Evolutionary conservation across 176 grass and related monocot species (phyloP), one percentile per base, ranked within the genome.

Genomic region (Carex parvula): DNA sequence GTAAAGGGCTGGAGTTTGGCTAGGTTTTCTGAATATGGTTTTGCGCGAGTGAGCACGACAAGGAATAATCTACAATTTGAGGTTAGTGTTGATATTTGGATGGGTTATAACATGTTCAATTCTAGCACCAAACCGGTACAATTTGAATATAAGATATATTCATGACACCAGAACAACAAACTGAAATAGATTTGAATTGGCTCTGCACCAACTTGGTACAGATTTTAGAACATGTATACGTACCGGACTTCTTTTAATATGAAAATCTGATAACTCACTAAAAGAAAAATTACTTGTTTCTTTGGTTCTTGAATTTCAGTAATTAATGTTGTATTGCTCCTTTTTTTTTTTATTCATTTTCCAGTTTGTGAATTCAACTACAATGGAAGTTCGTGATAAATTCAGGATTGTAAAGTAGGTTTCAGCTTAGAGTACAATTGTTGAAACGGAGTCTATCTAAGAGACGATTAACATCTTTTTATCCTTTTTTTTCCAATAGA

Each of bases 301-400:
- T 62, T 37, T 81, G 26, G 26, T 9, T 60, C 9, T 81, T 39
- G 16, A n/a, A 56, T 33, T 84, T 60, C 66, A 57, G 6, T 42
- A 56, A 55, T 75, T 61, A 16, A 24, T 59, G 5, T 73, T 59
- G 6, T 84, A 70, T 58, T 73, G 20, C 48, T 73, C 17, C 6
- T 39, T 77, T 77, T 77, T n/a, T n/a, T n/a, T 54, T 57, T 56
- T 44, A 12, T 87, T 33, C 58, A 59, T 81, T 70, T 60, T 90
- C 70, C 84, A 97, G 94, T 93, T 93, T 81, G 89, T 97, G 64
- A 97, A 83, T 86, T 85, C 94, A 24, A 66, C 50, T 33, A 93
- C 89, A 20, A 87, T 53, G 83, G 81, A 88, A 52, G 82, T 91
- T 37, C 87, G 63, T 21, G 91, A 97, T 81, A 88, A 87, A 46